Evolutionary conservation across 2,329 filamentous ascomycete genomes (phyloP), one percentile per base, ranked within the genome.

Genomic region (Ceratocystis cacaofunesta): DNA sequence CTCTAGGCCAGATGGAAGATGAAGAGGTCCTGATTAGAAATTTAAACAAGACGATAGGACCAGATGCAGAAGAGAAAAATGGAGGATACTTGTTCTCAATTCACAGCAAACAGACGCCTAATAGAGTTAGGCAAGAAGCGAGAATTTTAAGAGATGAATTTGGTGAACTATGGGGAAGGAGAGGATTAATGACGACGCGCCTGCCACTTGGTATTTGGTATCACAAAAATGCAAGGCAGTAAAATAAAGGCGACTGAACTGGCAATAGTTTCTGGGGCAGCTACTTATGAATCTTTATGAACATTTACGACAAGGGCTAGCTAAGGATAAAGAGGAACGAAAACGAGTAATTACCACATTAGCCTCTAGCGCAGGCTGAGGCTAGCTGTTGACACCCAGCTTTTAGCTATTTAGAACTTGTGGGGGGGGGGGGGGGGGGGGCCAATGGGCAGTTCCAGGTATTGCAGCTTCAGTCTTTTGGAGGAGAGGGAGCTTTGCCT

Each of bases 171-270:
- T 41, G 48, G 25, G 5, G 32, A 41, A 65, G 50, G 58, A 41
- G 55, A 63, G 61, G 62, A 32, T 36, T 25, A 36, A 61, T 61
- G 41, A 55, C 30, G 57, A 55, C 55, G 55, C 55, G 48, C 15
- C 17, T 43, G 44, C 5, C 55, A 25, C 36, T 41, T 41, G 36
- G 36, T 41, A 41, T 41, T 41, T 41, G 30, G 22, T 17, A 57
- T 68, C 36, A 63, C 62, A 69, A 48, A 60, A 65, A 65, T 19
- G 46, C 61, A 65, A 22, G 32, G 58, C n/a, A 32, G 44, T 41
- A 61, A 61, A 43, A 28, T 41, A 15, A 12, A 41, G 36, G 36
- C 3, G 36, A 41, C n/a, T 25, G 22, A 46, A 46, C 6, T 52
- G 8, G 22, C 22, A 12, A 28, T 22, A 52, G 15, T 52, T 52